Percentiles rank a stretch among this genome's conserved stretches.
These are phyloP conservation scores for Mucor velutinosus DNA, from an alignment of 371 early-diverging fungal species.

Conservation along the genomic window DNA sequence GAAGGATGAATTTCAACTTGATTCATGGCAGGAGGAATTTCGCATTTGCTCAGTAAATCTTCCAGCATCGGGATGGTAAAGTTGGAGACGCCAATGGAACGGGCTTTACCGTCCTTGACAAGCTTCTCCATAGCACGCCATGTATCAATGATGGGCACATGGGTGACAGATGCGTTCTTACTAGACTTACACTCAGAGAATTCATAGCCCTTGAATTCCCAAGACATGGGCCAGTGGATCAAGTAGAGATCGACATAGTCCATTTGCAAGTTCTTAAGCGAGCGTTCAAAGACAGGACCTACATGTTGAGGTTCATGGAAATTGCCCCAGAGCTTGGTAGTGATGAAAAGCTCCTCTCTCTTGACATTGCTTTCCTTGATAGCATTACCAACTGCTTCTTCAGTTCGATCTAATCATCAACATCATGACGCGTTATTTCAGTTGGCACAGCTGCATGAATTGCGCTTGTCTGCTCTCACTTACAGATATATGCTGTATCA, in stretches of 20 bases:
- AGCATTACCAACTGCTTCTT: constrained; percentile 79
- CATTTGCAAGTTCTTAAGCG: constrained; percentile 71
- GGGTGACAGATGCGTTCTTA: constrained; percentile 32
- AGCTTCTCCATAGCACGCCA: constrained; percentile 82
- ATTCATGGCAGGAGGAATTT: constrained; percentile 80
- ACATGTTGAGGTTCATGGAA: constrained; percentile 59
- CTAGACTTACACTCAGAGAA: constrained; percentile 23
- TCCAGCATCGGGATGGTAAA: constrained; percentile 69
- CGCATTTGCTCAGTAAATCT: constrained; percentile 65
- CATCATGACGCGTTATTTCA: not conserved
- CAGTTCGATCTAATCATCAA: constrained; percentile 46
- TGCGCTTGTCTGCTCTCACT: not conserved
- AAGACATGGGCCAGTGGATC: constrained; percentile 59
- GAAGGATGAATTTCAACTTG: constrained; percentile 74
- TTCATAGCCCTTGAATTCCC: constrained; percentile 40
- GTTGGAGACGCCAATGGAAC: constrained; percentile 70
- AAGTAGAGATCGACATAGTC: constrained; percentile 92
- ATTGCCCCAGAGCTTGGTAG: constrained; percentile 90
- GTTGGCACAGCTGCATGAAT: not conserved
- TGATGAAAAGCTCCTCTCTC: constrained; percentile 81
- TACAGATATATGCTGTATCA: constrained; percentile 52
- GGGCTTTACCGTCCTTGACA: constrained; percentile 58
- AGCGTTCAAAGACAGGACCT: constrained; percentile 49
- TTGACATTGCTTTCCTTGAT: constrained; percentile 56
- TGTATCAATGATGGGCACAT: constrained; percentile 60